Percentiles rank a stretch among this genome's conserved stretches.
Conservation (phyloP, 345 rosid species). For the Gossypium anomalum region DNA sequence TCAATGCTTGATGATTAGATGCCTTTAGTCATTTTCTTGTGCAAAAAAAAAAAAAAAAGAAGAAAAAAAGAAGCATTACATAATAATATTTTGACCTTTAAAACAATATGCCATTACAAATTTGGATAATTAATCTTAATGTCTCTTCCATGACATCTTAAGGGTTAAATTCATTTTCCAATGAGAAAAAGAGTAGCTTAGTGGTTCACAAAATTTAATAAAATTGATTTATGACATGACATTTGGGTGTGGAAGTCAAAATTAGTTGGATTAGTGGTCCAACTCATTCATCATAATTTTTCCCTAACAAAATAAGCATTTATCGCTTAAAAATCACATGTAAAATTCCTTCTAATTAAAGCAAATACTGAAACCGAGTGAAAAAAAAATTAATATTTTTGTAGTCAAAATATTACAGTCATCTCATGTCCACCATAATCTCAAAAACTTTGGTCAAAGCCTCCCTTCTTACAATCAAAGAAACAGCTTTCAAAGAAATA, state of each 20-base stretch:
- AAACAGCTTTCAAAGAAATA: background rate
- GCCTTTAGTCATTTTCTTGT: background rate
- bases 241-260: background rate
- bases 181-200: no score
- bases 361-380: background rate
- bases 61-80: background rate
- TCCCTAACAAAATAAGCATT: background rate
- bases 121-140: background rate
- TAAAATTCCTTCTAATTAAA: background rate
- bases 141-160: no score
- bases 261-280: slow-evolving; percentile 1
- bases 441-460: slow-evolving; percentile 1
- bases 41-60: background rate
- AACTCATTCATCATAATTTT: slow-evolving; percentile 3
- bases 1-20: slow-evolving; percentile 15
- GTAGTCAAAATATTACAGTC: background rate
- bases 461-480: background rate
- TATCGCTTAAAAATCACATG: background rate
- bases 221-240: background rate
- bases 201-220: background rate
- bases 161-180: no score
- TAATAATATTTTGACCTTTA: background rate
- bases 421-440: background rate
- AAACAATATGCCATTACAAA: background rate
- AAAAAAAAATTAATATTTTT: background rate